Base-by-base conservation (phyloP, 2,329 filamentous ascomycete species). In the Penicillium hesseltinei region DNA sequence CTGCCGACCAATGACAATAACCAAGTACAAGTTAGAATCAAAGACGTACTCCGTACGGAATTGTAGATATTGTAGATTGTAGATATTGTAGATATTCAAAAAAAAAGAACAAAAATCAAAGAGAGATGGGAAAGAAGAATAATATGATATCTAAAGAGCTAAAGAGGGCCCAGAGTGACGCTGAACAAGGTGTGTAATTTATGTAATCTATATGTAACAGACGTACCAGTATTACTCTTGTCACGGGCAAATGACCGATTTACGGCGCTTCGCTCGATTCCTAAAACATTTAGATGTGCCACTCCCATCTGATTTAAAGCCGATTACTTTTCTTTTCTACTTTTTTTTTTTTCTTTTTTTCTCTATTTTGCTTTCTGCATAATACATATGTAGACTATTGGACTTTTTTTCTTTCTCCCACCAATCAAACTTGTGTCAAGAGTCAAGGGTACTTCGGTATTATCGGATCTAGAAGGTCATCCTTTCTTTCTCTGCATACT, bases 201-300 rank as follows among this genome's bases (percentile, higher is more conserved):
- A 53, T 33, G 52, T 55, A 55, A 55, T 51, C 6, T 50, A 50
- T 47, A 51, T 42, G 48, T 40, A 50, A 13, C 4, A 4, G 4
- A 21, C 3, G 21, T 52, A 52, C n/a, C 23, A 29, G 60, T 62
- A 61, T 40, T 54, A 56, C 55, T 15, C 5, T 27, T 40, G 51
- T 29, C 29, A 31, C 29, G 27, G 19, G 21, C 5, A 49, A 54
- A 51, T 19, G 45, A 29, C 57, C 60, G 62, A 64, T 65, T 64
- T 62, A 58, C 62, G 63, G 63, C 63, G 58, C 63, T 65, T 65
- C 48, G 39, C 54, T 63, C 57, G 57, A 62, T 61, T 57, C 38
- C 27, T 21, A 44, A 44, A 31, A 31, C 19, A 44, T 51, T 40
- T 58, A 0, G 11, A 56, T 45, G 54, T 52, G 51, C 58, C 58